These are phyloP conservation scores for Russula emetica DNA, from an alignment of 768 basidiomycete genomes.

Conservation along the genomic window DNA sequence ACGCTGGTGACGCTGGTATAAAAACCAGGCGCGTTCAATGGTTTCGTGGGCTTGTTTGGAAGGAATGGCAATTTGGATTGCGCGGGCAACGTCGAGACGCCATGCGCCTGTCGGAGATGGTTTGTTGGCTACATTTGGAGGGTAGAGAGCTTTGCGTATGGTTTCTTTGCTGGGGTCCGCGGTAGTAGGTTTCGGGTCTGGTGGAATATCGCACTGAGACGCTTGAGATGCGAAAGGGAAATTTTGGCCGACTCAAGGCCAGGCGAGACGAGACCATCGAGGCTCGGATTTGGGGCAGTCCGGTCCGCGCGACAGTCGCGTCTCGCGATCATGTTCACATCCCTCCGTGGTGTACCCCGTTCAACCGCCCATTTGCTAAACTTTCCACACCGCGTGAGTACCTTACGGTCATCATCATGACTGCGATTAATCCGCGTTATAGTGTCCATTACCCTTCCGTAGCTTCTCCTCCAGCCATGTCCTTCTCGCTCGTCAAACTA, in stretches of 20 bases:
- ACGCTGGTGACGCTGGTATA: slow-evolving; percentile 72
- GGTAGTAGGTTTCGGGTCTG: slow-evolving; percentile 40
- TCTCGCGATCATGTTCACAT: slow-evolving; percentile 14
- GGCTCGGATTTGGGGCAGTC: not conserved
- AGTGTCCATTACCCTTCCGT: slow-evolving; percentile 32
- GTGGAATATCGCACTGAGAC: slow-evolving; percentile 39
- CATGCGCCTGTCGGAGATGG: slow-evolving; percentile 77
- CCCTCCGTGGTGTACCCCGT: slow-evolving; percentile 3
- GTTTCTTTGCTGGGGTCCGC: slow-evolving; percentile 63
- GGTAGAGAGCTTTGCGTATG: slow-evolving; percentile 78
- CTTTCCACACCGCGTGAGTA: slow-evolving; percentile 4
- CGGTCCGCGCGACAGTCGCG: slow-evolving; percentile 15
- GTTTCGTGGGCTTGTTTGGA: slow-evolving; percentile 88
- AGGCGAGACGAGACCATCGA: slow-evolving; percentile 44
- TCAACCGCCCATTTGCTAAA: not conserved
- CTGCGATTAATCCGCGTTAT: not conserved
- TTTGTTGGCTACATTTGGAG: slow-evolving; percentile 64
- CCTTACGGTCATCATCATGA: not conserved
- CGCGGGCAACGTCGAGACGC: slow-evolving; percentile 72
- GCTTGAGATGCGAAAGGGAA: slow-evolving; percentile 36
- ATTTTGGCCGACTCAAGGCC: slow-evolving; percentile 34
- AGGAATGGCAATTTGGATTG: slow-evolving; percentile 80
- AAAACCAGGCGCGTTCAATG: slow-evolving; percentile 84
- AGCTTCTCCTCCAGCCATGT: slow-evolving; percentile 51
- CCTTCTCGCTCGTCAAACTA: slow-evolving; percentile 48